Base-by-base conservation (phyloP, 352 stramenopile species). In the Pythium myriotylum region DNA sequence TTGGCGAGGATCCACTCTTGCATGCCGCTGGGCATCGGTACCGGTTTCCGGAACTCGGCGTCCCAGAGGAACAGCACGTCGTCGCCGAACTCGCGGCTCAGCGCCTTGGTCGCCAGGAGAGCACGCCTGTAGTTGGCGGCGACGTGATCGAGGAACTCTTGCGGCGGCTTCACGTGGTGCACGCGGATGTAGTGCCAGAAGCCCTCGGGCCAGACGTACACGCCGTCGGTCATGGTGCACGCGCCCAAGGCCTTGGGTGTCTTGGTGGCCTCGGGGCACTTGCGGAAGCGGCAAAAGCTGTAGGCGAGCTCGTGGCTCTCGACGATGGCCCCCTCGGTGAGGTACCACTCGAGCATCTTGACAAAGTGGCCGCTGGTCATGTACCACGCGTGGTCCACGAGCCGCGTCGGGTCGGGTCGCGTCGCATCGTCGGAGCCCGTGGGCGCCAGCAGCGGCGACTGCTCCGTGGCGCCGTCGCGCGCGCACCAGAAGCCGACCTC, bases 221-320 rank as follows among this genome's bases (percentile, higher is more conserved):
- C 59, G 14, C 82, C 85, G 60, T 94, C 85, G 0, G 82, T 91
- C 59, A 94, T 69, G 17, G 82, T 92, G 54, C 82, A 90, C 12
- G 85, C 82, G 23, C 85, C 85, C 74, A 94, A 84, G 26, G 74
- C 42, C 24, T 68, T 72, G n/a, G 79, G 75, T 10, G 79, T 52
- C 14, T 75, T 32, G 22, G 58, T 40, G 9, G 79, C 74, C 33
- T 67, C 37, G 14, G 40, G 33, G 62, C 84, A 94, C 41, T 76
- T 61, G 7, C 58, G 33, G 60, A 94, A 91, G 14, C 85, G 81
- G 53, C 85, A 94, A 46, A 79, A 89, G 66, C 82, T 92, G 76
- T 91, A 94, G 14, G 77, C 85, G 47, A 92, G 73, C 54, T 94
- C 85, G 33, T 94, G 78, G 48, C 79, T 89, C 57, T 94, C 85